A percentile compares a stretch with the other conserved stretches of the same genome.
These are phyloP conservation scores for Ceratobasidium sp. DNA, from an alignment of 1,284 basidiomycete species.

Conservation along the genomic window DNA sequence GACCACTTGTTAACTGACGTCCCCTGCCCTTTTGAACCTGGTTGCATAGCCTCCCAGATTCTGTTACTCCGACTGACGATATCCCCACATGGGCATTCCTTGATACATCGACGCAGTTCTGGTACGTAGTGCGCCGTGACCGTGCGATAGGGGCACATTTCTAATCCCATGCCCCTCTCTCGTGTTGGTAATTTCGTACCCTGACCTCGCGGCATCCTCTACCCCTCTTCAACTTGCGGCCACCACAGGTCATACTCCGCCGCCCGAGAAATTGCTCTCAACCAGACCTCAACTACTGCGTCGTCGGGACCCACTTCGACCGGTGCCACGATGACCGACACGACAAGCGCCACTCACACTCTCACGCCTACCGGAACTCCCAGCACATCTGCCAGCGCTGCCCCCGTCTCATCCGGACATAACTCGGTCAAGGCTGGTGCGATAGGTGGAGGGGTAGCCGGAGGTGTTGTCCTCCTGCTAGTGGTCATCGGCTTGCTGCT, in stretches of 20 bases:
- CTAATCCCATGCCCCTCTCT: constrained; percentile 38
- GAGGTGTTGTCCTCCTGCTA: constrained; percentile 28
- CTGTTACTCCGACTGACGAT: constrained; percentile 1
- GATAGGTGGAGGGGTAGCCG: constrained; percentile 40
- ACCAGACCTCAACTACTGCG: constrained; percentile 14
- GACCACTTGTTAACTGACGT: not conserved
- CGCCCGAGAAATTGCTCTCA: constrained; percentile 7
- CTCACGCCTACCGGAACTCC: constrained; percentile 22
- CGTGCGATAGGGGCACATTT: constrained; percentile 14
- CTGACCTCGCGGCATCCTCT: constrained; percentile 25
- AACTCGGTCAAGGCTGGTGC: constrained; percentile 41
- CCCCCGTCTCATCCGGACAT: constrained; percentile 7
- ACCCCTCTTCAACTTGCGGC: not conserved
- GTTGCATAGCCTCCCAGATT: constrained; percentile 38
- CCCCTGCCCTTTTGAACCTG: not conserved
- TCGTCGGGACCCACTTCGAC: not conserved
- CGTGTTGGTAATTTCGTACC: constrained; percentile 16
- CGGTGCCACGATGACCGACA: not conserved
- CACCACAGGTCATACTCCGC: constrained; percentile 31
- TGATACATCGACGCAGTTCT: constrained; percentile 38
- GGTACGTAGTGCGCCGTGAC: constrained; percentile 30
- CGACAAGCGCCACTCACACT: constrained; percentile 23
- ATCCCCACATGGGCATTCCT: constrained; percentile 31
- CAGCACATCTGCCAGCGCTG: constrained; percentile 6
- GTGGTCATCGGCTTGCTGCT: constrained; percentile 27